Percentiles rank a stretch among this genome's conserved stretches.
Conservation (phyloP, 2,329 filamentous ascomycete species). For the Dactylellina leptospora region DNA sequence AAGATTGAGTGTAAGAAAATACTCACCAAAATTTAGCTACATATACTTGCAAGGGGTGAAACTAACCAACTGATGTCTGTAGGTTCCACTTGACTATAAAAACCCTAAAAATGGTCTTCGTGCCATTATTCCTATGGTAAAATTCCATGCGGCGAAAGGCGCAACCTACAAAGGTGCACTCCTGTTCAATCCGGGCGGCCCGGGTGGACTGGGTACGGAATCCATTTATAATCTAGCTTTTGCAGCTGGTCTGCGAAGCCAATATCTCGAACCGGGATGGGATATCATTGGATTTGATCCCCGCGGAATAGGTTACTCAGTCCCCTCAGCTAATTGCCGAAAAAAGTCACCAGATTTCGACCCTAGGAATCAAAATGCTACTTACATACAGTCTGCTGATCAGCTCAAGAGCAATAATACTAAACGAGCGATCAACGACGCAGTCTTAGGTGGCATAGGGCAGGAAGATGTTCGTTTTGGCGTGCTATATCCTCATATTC, state of each 20-base stretch:
- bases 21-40: neutral
- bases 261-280: slow-evolving; percentile 27
- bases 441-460: too few species aligned
- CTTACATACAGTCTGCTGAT: neutral
- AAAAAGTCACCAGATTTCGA: slow-evolving; percentile 3
- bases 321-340: slow-evolving; percentile 26
- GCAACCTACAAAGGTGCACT: slow-evolving; percentile 58
- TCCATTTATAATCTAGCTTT: slow-evolving; percentile 56
- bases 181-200: slow-evolving; percentile 64
- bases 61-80: slow-evolving; percentile 58
- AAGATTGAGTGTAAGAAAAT: slow-evolving; percentile 17
- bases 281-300: slow-evolving; percentile 45
- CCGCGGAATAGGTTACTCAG: slow-evolving; percentile 36
- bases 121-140: slow-evolving; percentile 32
- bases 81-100: slow-evolving; percentile 64
- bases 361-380: slow-evolving; percentile 32
- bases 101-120: slow-evolving; percentile 59
- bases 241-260: neutral
- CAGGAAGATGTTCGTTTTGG: too few species aligned
- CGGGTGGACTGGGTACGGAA: slow-evolving; percentile 62
- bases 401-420: neutral
- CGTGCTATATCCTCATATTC: neutral
- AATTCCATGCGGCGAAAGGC: slow-evolving; percentile 55
- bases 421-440: neutral
- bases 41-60: neutral